phyloP scores from a whole-genome alignment of 1,284 basidiomycete species.

The Malassezia yamatoensis region DNA sequence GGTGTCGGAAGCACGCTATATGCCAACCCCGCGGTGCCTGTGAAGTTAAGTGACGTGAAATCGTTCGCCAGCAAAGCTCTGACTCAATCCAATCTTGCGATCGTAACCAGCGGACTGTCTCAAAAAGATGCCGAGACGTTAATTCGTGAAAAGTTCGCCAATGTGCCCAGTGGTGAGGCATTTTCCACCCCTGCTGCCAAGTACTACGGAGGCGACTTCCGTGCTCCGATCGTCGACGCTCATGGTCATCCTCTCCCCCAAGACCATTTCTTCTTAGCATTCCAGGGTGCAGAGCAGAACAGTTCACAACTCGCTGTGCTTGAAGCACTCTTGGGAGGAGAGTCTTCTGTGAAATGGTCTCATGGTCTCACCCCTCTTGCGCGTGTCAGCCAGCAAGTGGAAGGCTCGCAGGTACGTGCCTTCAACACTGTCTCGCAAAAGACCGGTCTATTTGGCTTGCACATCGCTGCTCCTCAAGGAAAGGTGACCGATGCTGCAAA shows the following conservation, averaged over 20 bases:
- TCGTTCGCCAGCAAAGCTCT: constrained; percentile 33
- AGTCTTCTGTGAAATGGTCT: constrained; percentile 43
- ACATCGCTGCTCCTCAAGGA: constrained; percentile 33
- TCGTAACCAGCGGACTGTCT: constrained; percentile 41
- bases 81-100: constrained; percentile 31
- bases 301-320: constrained; percentile 40
- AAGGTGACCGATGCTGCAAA: constrained; percentile 29
- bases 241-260: constrained; percentile 32
- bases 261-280: constrained; percentile 44
- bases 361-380: constrained; percentile 35
- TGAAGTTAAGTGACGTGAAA: constrained; percentile 31
- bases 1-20: constrained; percentile 42
- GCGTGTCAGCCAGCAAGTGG: constrained; percentile 21
- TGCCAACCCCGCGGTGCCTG: constrained; percentile 35
- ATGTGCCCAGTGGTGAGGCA: constrained; percentile 21
- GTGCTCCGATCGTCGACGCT: constrained; percentile 32
- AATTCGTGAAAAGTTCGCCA: constrained; percentile 29
- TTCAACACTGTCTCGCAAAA: constrained; percentile 43
- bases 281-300: constrained; percentile 35
- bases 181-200: constrained; percentile 25
- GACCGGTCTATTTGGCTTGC: constrained; percentile 40
- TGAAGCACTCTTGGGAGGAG: constrained; percentile 39
- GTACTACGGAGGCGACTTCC: constrained; percentile 46
- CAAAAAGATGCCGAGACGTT: constrained; percentile 27
- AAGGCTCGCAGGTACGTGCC: constrained; percentile 29